Base-by-base conservation (phyloP, 2,329 filamentous ascomycete genomes). In the Aspergillus viridinutans region DNA sequence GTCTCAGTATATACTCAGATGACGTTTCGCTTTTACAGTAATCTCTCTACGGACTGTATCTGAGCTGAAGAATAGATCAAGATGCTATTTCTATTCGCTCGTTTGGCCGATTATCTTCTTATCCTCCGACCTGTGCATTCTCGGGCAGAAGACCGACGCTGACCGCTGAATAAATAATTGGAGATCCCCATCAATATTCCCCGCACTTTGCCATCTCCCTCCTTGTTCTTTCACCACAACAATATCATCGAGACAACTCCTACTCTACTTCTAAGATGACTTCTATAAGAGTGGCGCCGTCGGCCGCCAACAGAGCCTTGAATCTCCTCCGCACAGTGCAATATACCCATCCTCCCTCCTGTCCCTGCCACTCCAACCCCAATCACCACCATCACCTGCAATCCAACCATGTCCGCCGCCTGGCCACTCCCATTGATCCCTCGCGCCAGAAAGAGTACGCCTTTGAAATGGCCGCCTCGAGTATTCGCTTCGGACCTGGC, bases 381-480 rank as follows among this genome's bases (percentile, higher is more conserved):
- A 83, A 83, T 53, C 86, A 93, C 71, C 89, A 93, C 65, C 86
- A 92, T 64, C 88, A 93, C 64, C 85, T 91, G 64, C 70, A 76
- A 62, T 72, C 81, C 45, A 80, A 80, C 64, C 82, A 83, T 76
- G 82, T 81, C 42, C 81, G 81, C 43, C 76, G 84, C 43, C 77
- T 92, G 58, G 92, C 90, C n/a, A 93, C 90, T 0, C 90, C 92
- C 0, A 78, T 89, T 28, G 87, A 91, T 67, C 76, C 82, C 8
- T 82, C 84, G 2, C 83, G 86, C 62, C 84, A 92, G 69, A 96
- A 95, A 73, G 94, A 99, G 74, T 99, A 99, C 77, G 94, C 94
- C 14, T 99, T 99, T 71, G 94, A 99, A 74, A 96, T 99, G 93
- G 94, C 94, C 0, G 92, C 94, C 1, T 96, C 90, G 1, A 90